phyloP scores from a whole-genome alignment of 768 basidiomycete genomes.

The Boletus rubroflammeus region DNA sequence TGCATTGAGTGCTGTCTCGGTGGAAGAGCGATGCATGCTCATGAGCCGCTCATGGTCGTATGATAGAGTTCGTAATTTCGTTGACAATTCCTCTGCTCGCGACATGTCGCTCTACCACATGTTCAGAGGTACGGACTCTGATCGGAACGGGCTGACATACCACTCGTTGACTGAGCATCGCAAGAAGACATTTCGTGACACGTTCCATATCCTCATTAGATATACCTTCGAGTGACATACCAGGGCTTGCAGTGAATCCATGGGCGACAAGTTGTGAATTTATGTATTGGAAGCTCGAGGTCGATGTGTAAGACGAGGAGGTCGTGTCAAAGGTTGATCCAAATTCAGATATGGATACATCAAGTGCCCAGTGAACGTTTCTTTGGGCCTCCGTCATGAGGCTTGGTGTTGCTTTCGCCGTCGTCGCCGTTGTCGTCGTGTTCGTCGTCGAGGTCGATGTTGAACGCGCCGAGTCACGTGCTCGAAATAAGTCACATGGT shows the following conservation, averaged over 20 bases:
- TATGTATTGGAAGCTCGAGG: slow-evolving; percentile 70
- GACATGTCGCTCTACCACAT: slow-evolving; percentile 64
- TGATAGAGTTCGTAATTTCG: slow-evolving; percentile 69
- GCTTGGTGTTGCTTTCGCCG: slow-evolving; percentile 3
- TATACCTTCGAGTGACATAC: slow-evolving; percentile 65
- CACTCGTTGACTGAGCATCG: slow-evolving; percentile 71
- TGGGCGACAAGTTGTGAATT: slow-evolving; percentile 82
- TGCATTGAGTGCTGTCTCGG: slow-evolving; percentile 62
- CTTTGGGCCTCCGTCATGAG: background rate
- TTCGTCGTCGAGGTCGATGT: slow-evolving; percentile 13
- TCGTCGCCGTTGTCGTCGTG: slow-evolving; percentile 10
- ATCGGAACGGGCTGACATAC: slow-evolving; percentile 42
- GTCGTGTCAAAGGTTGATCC: slow-evolving; percentile 44
- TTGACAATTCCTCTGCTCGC: slow-evolving; percentile 69
- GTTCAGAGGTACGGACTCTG: slow-evolving; percentile 12
- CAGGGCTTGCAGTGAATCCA: slow-evolving; percentile 64
- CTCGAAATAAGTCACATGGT: slow-evolving; percentile 6
- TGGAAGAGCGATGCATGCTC: slow-evolving; percentile 57
- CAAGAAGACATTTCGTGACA: slow-evolving; percentile 70
- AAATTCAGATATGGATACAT: slow-evolving; percentile 41
- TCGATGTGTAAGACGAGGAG: slow-evolving; percentile 45
- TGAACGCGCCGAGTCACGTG: slow-evolving; percentile 33
- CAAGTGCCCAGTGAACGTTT: slow-evolving; percentile 50
- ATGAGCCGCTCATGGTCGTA: slow-evolving; percentile 79
- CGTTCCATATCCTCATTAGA: slow-evolving; percentile 51